phyloP scores from a whole-genome alignment of 192 early-diverging fungal genomes.

The Dispira simplex region DNA sequence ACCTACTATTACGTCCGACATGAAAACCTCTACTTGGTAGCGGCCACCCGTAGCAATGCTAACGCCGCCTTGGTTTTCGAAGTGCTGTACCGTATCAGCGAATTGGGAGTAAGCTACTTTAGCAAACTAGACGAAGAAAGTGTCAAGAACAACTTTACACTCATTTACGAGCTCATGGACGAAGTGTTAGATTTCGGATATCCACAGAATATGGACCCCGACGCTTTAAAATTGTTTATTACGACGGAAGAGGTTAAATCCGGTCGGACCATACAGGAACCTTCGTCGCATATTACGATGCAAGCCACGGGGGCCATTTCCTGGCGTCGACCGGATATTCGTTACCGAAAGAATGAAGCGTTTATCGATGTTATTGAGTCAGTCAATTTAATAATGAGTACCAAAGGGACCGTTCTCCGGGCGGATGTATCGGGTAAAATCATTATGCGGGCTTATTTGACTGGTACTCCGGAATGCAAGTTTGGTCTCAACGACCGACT shows the following conservation, averaged over 20 bases:
- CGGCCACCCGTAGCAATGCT: constrained; percentile 58
- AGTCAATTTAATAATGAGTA: constrained; percentile 81
- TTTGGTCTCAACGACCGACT: constrained; percentile 95
- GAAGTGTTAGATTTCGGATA: constrained; percentile 81
- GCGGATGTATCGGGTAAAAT: constrained; percentile 84
- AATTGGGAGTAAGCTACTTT: constrained; percentile 63
- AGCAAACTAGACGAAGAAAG: constrained; percentile 69
- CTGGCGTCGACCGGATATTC: constrained; percentile 87
- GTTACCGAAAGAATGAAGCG: constrained; percentile 95
- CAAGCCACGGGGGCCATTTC: constrained; percentile 91
- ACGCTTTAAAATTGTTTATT: constrained; percentile 73
- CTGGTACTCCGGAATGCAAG: constrained; percentile 96
- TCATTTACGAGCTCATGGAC: constrained; percentile 76
- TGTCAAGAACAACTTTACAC: constrained; percentile 75
- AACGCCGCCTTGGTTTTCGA: constrained; percentile 73
- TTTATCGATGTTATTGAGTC: constrained; percentile 98
- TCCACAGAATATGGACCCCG: constrained; percentile 71
- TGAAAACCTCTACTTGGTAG: constrained; percentile 91
- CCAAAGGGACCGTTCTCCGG: constrained; percentile 75
- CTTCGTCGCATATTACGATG: constrained; percentile 72
- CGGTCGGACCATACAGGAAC: constrained; percentile 38
- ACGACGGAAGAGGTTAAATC: constrained; percentile 77
- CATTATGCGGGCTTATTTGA: constrained; percentile 88
- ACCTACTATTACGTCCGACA: constrained; percentile 94
- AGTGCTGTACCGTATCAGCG: constrained; percentile 54